Percentiles rank a stretch among this genome's conserved stretches.
Evolutionary conservation across 371 early-diverging fungal genomes (phyloP).

Genomic region (Apophysomyces ossiformis): DNA sequence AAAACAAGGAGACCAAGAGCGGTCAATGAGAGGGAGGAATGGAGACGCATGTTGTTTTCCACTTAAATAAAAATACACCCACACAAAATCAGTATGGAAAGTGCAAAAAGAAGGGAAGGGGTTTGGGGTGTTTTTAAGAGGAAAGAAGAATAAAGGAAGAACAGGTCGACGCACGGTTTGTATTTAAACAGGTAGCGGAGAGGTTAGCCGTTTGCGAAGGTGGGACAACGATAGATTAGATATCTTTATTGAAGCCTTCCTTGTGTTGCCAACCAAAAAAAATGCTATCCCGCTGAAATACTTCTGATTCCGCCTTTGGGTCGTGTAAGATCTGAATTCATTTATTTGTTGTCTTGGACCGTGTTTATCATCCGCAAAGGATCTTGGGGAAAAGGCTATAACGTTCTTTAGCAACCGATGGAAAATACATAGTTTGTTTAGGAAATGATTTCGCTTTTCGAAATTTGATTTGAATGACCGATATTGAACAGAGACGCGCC

Average conservation of each 20-base stretch:
- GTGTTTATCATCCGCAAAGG: not conserved
- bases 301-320: conserved; percentile 22
- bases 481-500: conserved; percentile 9
- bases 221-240: conserved; percentile 37
- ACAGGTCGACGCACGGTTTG: conserved; percentile 24
- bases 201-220: conserved; percentile 16
- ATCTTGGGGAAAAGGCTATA: not conserved
- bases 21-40: conserved; percentile 24
- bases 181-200: conserved; percentile 18
- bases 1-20: conserved; percentile 29
- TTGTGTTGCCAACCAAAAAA: conserved; percentile 22
- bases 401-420: not conserved
- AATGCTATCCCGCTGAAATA: conserved; percentile 16
- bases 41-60: conserved; percentile 14
- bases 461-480: conserved; percentile 14
- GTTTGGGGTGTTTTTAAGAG: not conserved
- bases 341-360: not conserved
- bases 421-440: not conserved
- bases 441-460: conserved; percentile 3
- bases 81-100: conserved; percentile 15
- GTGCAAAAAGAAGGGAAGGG: conserved; percentile 21
- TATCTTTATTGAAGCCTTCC: conserved; percentile 25
- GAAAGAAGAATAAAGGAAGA: conserved; percentile 11
- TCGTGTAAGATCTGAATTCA: not conserved
- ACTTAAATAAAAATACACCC: conserved; percentile 13